Evolutionary conservation across 345 rosid species (phyloP).

Genomic region (Aquilaria malaccensis): DNA sequence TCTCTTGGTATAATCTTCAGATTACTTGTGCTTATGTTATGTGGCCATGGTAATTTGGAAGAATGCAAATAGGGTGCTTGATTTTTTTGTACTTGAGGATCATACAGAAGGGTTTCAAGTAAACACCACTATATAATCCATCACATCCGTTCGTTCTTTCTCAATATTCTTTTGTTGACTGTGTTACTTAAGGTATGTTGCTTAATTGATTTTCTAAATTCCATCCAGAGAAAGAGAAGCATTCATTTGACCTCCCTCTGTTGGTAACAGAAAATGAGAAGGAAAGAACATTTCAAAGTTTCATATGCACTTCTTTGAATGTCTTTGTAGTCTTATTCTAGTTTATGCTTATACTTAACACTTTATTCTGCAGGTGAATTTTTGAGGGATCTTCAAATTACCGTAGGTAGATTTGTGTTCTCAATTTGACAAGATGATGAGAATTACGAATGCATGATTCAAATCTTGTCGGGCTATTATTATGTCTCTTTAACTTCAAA

Average conservation of each 20-base stretch:
- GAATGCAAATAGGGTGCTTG: background rate
- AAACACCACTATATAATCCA: no score
- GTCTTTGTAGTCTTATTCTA: constrained; percentile 13
- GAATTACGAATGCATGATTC: constrained; percentile 13
- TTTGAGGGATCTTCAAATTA: constrained; percentile 80
- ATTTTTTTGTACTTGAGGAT: constrained; percentile 3
- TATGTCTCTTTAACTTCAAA: constrained; percentile 3
- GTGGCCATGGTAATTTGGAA: no score
- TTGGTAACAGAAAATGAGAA: no score
- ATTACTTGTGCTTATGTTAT: background rate
- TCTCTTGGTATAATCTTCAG: background rate
- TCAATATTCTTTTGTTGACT: no score
- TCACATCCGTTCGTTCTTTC: no score
- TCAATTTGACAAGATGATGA: constrained; percentile 18
- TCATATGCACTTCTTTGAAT: no score
- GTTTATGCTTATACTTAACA: constrained; percentile 46
- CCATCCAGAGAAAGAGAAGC: no score
- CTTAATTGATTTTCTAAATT: no score
- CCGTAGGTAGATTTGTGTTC: constrained; percentile 69
- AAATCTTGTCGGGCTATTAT: constrained; percentile 9
- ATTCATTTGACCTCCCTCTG: no score
- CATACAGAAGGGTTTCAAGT: no score
- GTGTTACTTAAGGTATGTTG: no score
- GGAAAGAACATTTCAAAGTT: no score
- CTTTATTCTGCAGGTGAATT: constrained; percentile 90